A percentile compares a stretch with the other conserved stretches of the same genome.
phyloP scores from a whole-genome alignment of 75 land plant genomes.

The Gnetum montanum region DNA sequence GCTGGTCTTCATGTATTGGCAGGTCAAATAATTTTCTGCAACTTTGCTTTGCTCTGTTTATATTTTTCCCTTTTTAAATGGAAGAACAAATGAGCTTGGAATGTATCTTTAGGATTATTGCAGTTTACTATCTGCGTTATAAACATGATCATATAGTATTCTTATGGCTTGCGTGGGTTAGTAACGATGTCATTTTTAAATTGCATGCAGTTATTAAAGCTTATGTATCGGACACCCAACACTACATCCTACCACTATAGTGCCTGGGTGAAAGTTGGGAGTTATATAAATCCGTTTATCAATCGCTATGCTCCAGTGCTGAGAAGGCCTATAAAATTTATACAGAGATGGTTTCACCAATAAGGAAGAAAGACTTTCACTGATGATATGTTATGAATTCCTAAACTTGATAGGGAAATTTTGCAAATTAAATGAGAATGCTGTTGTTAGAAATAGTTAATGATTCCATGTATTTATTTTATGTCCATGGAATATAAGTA shows the following conservation, averaged over 20 bases:
- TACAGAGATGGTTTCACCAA: slow-evolving; percentile 51
- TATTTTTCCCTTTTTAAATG: too few relatives aligned
- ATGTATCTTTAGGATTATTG: neutral
- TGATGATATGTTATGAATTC: too few relatives aligned
- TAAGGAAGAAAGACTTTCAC: too few relatives aligned
- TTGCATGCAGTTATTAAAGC: slow-evolving; percentile 65
- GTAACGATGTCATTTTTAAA: neutral
- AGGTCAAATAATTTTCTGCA: slow-evolving; percentile 22
- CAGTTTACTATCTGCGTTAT: neutral
- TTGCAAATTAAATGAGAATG: too few relatives aligned
- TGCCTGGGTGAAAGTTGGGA: slow-evolving; percentile 70
- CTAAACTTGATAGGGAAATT: too few relatives aligned
- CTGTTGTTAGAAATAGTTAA: too few relatives aligned
- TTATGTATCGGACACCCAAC: slow-evolving; percentile 77
- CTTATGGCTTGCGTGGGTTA: neutral
- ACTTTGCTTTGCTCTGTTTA: neutral
- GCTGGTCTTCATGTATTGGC: slow-evolving; percentile 87
- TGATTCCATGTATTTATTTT: too few relatives aligned
- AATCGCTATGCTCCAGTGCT: slow-evolving; percentile 66
- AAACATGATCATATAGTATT: neutral
- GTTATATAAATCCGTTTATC: slow-evolving; percentile 43
- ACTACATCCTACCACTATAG: slow-evolving; percentile 66
- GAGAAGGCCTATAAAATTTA: slow-evolving; percentile 49
- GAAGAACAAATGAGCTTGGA: too few relatives aligned
- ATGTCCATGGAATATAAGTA: too few relatives aligned